phyloP scores from a whole-genome alignment of 345 rosid genomes.

The Rubroshorea leprosula region DNA sequence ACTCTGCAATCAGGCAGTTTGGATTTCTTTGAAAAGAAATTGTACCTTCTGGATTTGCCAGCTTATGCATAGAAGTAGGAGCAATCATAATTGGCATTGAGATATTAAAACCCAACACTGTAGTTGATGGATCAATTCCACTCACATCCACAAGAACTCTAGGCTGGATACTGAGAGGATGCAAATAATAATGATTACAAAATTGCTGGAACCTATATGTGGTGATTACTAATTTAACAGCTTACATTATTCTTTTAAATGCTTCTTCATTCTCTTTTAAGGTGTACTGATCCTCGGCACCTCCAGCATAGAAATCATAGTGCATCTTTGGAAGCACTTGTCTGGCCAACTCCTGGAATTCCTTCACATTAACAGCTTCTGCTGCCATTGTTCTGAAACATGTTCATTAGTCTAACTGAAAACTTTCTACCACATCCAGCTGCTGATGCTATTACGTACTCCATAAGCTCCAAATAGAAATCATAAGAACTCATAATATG shows the following conservation, averaged over 20 bases:
- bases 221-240: slow-evolving; percentile 1
- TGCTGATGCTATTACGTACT: too few relatives aligned
- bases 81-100: slow-evolving; percentile 72
- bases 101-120: slow-evolving; percentile 47
- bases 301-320: slow-evolving; percentile 63
- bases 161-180: slow-evolving; percentile 50
- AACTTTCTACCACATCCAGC: too few relatives aligned
- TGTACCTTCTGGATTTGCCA: slow-evolving; percentile 73
- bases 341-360: slow-evolving; percentile 71
- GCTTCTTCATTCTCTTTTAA: slow-evolving; percentile 63
- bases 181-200: slow-evolving; percentile 3
- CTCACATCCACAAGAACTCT: slow-evolving; percentile 71
- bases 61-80: slow-evolving; percentile 58
- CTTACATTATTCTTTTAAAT: slow-evolving; percentile 56
- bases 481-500: too few relatives aligned
- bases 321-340: slow-evolving; percentile 70
- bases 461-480: too few relatives aligned
- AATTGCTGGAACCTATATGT: not conserved
- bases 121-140: slow-evolving; percentile 45
- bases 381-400: slow-evolving; percentile 36
- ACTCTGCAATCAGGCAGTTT: not conserved
- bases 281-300: slow-evolving; percentile 74
- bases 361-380: slow-evolving; percentile 61
- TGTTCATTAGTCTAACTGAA: not conserved
- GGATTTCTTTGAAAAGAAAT: not conserved